These are phyloP conservation scores for Phytophthora cactorum DNA, from an alignment of 352 stramenopile species.

Conservation along the genomic window DNA sequence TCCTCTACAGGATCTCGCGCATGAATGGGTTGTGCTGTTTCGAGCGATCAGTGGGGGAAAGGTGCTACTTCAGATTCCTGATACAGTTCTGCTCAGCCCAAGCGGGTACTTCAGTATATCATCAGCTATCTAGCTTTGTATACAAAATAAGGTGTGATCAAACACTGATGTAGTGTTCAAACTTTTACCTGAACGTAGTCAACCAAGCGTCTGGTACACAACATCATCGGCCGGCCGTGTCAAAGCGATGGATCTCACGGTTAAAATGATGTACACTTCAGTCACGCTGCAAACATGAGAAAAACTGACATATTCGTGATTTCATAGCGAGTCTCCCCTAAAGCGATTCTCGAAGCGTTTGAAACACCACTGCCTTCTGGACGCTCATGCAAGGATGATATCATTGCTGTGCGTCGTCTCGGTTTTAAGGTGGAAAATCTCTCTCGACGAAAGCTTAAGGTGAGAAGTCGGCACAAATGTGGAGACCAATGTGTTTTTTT, in stretches of 20 bases:
- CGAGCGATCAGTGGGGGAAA: slow-evolving; percentile 45
- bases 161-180: not conserved
- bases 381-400: not conserved
- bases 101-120: slow-evolving; percentile 51
- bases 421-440: slow-evolving; percentile 42
- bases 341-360: slow-evolving; percentile 47
- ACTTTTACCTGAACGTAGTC: slow-evolving; percentile 26
- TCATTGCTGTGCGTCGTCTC: slow-evolving; percentile 39
- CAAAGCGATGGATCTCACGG: slow-evolving; percentile 47
- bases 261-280: slow-evolving; percentile 4
- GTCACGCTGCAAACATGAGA: not conserved
- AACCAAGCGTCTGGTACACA: slow-evolving; percentile 68
- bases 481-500: not conserved
- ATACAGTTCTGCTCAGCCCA: slow-evolving; percentile 66
- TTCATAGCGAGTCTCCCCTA: slow-evolving; percentile 49
- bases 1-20: slow-evolving; percentile 41
- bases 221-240: slow-evolving; percentile 53
- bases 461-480: slow-evolving; percentile 13
- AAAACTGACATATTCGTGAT: not conserved
- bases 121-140: not conserved
- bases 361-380: slow-evolving; percentile 7
- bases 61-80: slow-evolving; percentile 52
- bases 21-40: slow-evolving; percentile 70
- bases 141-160: not conserved
- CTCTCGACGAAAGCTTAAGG: slow-evolving; percentile 42